A percentile compares a stretch with the other conserved stretches of the same genome.
Evolutionary conservation across 228 moss, liverwort and hornwort genomes (phyloP).

Genomic region (Sphagnum fallax): DNA sequence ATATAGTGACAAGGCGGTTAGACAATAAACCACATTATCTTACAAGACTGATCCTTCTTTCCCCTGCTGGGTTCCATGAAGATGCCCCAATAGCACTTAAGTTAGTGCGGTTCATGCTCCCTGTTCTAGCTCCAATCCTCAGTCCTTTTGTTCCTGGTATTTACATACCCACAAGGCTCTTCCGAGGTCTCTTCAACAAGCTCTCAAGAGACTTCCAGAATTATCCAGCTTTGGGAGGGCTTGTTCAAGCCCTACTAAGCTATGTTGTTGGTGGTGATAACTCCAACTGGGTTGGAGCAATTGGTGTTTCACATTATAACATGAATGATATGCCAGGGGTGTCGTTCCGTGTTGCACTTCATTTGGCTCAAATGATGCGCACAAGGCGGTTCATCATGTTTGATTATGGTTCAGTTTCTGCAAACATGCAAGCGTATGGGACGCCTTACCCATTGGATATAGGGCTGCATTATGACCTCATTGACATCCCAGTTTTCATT

Average conservation of each 20-base stretch:
- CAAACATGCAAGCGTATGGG: constrained; percentile 66
- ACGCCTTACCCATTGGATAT: constrained; percentile 61
- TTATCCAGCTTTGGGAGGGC: constrained; percentile 81
- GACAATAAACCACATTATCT: constrained; percentile 75
- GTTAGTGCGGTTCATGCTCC: constrained; percentile 34
- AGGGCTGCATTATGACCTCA: constrained; percentile 53
- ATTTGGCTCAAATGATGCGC: constrained; percentile 83
- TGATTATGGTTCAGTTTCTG: constrained; percentile 45
- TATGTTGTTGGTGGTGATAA: constrained; percentile 64
- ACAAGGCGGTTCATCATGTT: constrained; percentile 60
- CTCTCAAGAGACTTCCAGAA: constrained; percentile 81
- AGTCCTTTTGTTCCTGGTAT: constrained; percentile 66
- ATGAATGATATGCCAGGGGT: constrained; percentile 98
- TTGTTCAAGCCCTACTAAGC: constrained; percentile 76
- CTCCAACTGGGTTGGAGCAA: constrained; percentile 88
- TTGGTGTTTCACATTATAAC: constrained; percentile 92
- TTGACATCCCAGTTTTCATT: constrained; percentile 78
- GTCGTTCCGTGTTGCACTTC: constrained; percentile 52
- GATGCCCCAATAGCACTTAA: constrained; percentile 46
- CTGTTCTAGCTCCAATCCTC: constrained; percentile 42
- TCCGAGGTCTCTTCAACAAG: constrained; percentile 85
- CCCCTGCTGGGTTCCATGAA: constrained; percentile 87
- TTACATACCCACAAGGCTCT: constrained; percentile 87
- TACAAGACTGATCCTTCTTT: constrained; percentile 70
- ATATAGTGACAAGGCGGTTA: constrained; percentile 60